Percentiles rank a stretch among this genome's conserved stretches.
Evolutionary conservation across 768 basidiomycete genomes (phyloP).

Genomic region (Serendipita sp.): DNA sequence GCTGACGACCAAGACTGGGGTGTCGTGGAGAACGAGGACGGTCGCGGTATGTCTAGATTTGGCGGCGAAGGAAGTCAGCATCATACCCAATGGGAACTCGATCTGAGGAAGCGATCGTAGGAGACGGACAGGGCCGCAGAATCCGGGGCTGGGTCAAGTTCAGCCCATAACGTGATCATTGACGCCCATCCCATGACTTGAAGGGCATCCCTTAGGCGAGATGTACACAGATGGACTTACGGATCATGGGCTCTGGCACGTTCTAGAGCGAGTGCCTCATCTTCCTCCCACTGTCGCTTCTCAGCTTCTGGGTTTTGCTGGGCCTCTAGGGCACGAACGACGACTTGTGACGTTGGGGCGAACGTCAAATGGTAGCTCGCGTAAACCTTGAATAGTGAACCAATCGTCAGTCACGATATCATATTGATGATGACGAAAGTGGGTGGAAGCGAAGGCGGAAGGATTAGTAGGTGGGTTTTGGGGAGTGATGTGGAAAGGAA

Average conservation of each 20-base stretch:
- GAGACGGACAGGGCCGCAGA: too few species aligned
- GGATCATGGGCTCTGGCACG: neutral
- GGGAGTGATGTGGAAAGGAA: conserved; percentile 7
- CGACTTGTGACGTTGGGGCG: conserved; percentile 41
- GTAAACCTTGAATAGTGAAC: conserved; percentile 28
- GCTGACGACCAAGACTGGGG: conserved; percentile 7
- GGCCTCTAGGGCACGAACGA: conserved; percentile 33
- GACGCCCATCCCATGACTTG: neutral
- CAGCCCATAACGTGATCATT: neutral
- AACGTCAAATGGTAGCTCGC: conserved; percentile 51
- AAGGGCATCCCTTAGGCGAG: neutral
- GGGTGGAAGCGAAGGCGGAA: conserved; percentile 7
- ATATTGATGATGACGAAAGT: neutral
- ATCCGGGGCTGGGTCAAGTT: neutral
- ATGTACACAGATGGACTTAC: neutral
- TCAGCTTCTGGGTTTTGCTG: neutral
- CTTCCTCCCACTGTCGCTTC: conserved; percentile 19
- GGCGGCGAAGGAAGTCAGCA: too few species aligned
- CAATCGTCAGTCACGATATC: conserved; percentile 7
- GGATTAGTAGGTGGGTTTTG: neutral
- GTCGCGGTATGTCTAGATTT: conserved; percentile 4
- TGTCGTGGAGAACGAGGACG: conserved; percentile 7
- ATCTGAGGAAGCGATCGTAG: too few species aligned
- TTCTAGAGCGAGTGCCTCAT: neutral
- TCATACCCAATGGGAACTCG: too few species aligned